Conservation (phyloP, 441 rosid genomes). For the Biscutella auriculata region DNA sequence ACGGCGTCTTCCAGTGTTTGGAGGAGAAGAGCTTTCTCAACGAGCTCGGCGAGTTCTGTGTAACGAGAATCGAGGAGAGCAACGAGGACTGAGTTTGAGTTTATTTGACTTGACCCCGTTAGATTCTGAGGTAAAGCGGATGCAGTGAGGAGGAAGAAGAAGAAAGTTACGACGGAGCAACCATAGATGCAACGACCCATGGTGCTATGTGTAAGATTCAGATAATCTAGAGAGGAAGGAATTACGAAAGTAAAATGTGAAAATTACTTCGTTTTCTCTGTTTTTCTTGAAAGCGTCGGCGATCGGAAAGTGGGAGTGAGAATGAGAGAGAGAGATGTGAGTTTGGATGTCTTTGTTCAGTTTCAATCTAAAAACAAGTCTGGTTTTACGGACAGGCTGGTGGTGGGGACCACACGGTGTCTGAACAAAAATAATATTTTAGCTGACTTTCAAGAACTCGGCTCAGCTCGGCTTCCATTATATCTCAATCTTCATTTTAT, state of each 20-base stretch:
- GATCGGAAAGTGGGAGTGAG: conserved; percentile 18
- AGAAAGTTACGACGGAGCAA: conserved; percentile 14
- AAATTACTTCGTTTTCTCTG: not conserved
- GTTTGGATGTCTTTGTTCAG: conserved; percentile 4
- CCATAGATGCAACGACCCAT: conserved; percentile 28
- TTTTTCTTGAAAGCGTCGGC: conserved; percentile 13
- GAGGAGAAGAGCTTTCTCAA: conserved; percentile 55
- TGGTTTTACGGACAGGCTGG: conserved; percentile 27
- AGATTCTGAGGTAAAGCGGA: conserved; percentile 2
- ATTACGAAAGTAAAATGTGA: not conserved
- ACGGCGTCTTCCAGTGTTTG: conserved; percentile 49
- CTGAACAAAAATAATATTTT: not conserved
- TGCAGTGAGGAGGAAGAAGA: conserved; percentile 4
- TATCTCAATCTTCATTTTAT: not conserved
- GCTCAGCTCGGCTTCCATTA: conserved; percentile 14
- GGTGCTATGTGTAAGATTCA: conserved; percentile 18
- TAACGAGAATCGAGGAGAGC: conserved; percentile 63
- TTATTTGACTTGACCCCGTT: conserved; percentile 34
- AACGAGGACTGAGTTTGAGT: conserved; percentile 55
- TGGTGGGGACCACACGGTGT: conserved; percentile 27
- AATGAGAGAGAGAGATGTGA: conserved; percentile 9
- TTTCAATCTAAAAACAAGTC: conserved; percentile 10
- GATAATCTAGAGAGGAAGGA: not conserved
- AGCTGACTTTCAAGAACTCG: conserved; percentile 13
- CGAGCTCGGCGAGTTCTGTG: conserved; percentile 55